These are phyloP conservation scores for Eleusine coracana DNA, from an alignment of 176 grass and related monocot species.

Conservation along the genomic window DNA sequence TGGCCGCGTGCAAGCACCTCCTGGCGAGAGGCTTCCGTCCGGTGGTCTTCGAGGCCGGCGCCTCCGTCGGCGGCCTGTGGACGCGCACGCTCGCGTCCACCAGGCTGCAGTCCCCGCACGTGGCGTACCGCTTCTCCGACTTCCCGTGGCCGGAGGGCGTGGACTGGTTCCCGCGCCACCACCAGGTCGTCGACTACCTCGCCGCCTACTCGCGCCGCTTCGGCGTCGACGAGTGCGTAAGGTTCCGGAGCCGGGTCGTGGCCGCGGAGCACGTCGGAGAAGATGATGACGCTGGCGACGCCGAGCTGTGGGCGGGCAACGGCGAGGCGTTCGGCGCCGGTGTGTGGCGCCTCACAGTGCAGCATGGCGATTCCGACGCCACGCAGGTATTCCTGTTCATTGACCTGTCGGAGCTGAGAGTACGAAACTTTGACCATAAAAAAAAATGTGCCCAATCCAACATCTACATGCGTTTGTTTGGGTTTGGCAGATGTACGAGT, in stretches of 20 bases:
- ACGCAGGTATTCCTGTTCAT: no score
- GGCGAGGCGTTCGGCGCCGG: constrained; percentile 50
- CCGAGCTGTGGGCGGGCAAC: constrained; percentile 57
- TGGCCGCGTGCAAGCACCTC: constrained; percentile 63
- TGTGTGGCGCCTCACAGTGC: no score
- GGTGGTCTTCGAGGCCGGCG: constrained; percentile 48
- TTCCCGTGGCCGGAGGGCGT: constrained; percentile 56
- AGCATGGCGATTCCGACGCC: no score
- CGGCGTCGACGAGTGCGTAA: constrained; percentile 44
- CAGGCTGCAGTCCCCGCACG: constrained; percentile 51
- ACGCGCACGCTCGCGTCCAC: constrained; percentile 57
- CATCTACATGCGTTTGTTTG: no score
- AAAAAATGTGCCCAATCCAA: no score
- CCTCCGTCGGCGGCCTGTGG: constrained; percentile 59
- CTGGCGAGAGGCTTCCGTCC: constrained; percentile 56
- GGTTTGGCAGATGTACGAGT: constrained; percentile 34
- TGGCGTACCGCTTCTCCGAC: constrained; percentile 58
- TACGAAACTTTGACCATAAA: no score
- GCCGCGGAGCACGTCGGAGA: constrained; percentile 13
- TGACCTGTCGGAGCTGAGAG: no score
- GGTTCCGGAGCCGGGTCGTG: constrained; percentile 43
- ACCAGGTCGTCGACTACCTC: constrained; percentile 53
- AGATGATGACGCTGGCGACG: constrained; percentile 38
- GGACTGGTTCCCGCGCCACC: constrained; percentile 37
- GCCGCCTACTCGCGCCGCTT: constrained; percentile 54